Evolutionary conservation across 148 eudicot genomes (phyloP).

Genomic region (Fagopyrum tataricum): DNA sequence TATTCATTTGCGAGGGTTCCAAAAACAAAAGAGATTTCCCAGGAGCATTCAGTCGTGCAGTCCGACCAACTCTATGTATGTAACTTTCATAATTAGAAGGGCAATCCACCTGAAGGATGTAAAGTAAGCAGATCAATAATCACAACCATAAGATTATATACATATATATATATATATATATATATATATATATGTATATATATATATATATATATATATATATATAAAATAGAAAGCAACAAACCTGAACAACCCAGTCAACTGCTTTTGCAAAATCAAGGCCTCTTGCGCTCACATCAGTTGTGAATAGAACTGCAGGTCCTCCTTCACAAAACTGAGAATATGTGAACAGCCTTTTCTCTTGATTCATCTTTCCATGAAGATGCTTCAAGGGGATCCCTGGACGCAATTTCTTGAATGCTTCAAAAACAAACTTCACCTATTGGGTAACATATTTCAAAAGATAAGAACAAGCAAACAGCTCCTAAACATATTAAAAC

Average conservation of each 20-base stretch:
- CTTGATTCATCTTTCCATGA: conserved; percentile 96
- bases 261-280: conserved; percentile 86
- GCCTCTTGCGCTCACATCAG: conserved; percentile 92
- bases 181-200: neutral
- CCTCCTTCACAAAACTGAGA: conserved; percentile 59
- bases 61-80: conserved; percentile 94
- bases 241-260: conserved; percentile 98
- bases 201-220: neutral
- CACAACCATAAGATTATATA: neutral
- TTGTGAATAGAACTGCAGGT: conserved; percentile 62
- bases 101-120: conserved; percentile 66
- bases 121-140: conserved; percentile 13
- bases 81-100: conserved; percentile 76
- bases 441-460: conserved; percentile 19
- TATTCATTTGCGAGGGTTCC: conserved; percentile 74
- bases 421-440: conserved; percentile 80
- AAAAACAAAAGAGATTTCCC: conserved; percentile 76
- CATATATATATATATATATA: neutral
- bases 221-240: conserved; percentile 3
- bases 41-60: conserved; percentile 74
- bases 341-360: conserved; percentile 64
- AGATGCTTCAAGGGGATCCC: conserved; percentile 86
- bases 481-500: no score
- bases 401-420: conserved; percentile 87
- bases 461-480: neutral